Conservation (phyloP, 2,329 filamentous ascomycete genomes). For the Neonectria hederae region DNA sequence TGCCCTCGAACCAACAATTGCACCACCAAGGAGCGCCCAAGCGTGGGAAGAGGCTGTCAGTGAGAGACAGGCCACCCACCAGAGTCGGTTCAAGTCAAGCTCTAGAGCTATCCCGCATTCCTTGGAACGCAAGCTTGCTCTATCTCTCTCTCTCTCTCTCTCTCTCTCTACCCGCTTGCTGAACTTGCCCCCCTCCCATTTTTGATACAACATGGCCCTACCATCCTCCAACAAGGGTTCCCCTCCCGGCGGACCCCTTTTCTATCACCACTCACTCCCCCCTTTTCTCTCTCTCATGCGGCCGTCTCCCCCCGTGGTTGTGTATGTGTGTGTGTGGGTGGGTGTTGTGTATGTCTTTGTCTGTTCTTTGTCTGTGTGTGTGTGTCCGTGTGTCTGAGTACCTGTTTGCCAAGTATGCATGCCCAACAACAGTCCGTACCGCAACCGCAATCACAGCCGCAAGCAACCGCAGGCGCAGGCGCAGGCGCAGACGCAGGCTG, state of each 20-base stretch:
- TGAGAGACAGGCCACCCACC: not conserved
- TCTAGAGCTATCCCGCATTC: not conserved
- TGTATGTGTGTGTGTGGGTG: constrained; percentile 8
- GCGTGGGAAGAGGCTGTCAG: not conserved
- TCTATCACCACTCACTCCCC: not conserved
- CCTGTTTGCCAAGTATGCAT: not conserved
- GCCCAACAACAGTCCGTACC: constrained; percentile 17
- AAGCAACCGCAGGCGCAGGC: not conserved
- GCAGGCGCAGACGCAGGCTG: not conserved
- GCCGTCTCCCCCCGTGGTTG: constrained; percentile 22
- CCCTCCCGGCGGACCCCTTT: not conserved
- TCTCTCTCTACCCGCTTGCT: no score
- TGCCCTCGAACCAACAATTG: not conserved
- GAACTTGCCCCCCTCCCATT: not conserved
- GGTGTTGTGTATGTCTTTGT: constrained; percentile 8
- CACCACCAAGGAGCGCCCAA: not conserved
- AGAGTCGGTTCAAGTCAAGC: not conserved
- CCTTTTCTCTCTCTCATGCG: constrained; percentile 15
- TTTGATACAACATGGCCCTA: not conserved
- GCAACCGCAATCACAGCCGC: not conserved
- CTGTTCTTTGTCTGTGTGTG: no score
- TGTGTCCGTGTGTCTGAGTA: not conserved
- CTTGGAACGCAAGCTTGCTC: not conserved
- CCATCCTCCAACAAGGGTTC: not conserved
- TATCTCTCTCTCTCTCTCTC: not conserved